A percentile compares a stretch with the other conserved stretches of the same genome.
phyloP scores from a whole-genome alignment of 257 asterid species.

The Asclepias syriaca region DNA sequence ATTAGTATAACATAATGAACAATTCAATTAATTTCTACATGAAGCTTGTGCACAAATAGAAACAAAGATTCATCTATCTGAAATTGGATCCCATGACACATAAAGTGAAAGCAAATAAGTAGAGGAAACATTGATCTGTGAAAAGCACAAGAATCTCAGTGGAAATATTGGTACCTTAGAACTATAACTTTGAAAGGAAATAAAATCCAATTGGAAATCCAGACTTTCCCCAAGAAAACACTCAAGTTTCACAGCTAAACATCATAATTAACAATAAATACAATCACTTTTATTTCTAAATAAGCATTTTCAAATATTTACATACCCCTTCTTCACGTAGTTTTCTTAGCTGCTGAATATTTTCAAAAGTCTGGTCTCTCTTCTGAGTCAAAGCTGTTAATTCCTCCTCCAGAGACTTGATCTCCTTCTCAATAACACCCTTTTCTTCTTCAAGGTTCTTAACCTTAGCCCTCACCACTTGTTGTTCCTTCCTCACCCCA shows the following conservation, averaged over 20 bases:
- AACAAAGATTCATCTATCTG: neutral
- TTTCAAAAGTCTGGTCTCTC: slow-evolving; percentile 54
- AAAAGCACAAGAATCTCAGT: neutral
- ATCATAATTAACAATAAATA: neutral
- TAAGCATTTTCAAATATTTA: neutral
- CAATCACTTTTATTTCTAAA: neutral
- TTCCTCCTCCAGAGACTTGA: slow-evolving; percentile 55
- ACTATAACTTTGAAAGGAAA: neutral
- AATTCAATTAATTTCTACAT: neutral
- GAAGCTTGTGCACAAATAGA: neutral
- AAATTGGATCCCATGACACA: neutral
- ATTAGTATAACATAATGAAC: no score
- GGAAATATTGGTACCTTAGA: neutral
- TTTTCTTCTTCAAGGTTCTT: slow-evolving; percentile 68
- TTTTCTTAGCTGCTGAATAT: slow-evolving; percentile 54
- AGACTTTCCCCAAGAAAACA: neutral
- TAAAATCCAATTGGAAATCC: neutral
- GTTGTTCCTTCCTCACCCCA: slow-evolving; percentile 78
- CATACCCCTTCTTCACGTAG: slow-evolving; percentile 79
- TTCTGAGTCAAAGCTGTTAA: slow-evolving; percentile 49
- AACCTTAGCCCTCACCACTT: slow-evolving; percentile 51
- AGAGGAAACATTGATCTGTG: neutral
- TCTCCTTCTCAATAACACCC: slow-evolving; percentile 42
- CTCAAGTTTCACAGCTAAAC: neutral
- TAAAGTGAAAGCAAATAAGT: neutral